These are phyloP conservation scores for Pythium myriotylum DNA, from an alignment of 352 stramenopile species.

Conservation along the genomic window DNA sequence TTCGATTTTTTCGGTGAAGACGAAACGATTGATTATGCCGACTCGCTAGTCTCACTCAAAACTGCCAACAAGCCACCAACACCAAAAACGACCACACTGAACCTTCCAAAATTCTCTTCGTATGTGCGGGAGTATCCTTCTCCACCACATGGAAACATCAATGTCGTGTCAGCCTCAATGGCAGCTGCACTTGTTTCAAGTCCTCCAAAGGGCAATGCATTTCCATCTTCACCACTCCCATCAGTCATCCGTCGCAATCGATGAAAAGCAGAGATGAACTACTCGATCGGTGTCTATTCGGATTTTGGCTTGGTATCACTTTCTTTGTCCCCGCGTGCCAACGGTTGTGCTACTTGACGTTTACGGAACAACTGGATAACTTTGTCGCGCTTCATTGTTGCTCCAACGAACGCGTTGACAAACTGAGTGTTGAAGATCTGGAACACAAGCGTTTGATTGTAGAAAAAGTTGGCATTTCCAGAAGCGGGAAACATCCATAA, in stretches of 20 bases:
- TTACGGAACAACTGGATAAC: conserved; percentile 61
- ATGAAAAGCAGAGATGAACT: conserved; percentile 22
- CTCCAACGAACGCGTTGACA: conserved; percentile 74
- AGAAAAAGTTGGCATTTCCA: conserved; percentile 90
- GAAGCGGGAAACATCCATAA: conserved; percentile 86
- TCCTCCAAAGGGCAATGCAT: conserved; percentile 7
- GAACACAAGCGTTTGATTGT: conserved; percentile 88
- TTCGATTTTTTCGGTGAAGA: too few relatives aligned
- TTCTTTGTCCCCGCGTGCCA: too few relatives aligned
- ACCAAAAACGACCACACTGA: background rate
- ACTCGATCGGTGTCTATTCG: conserved; percentile 13
- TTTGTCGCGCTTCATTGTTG: conserved; percentile 86
- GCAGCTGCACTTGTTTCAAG: conserved; percentile 8
- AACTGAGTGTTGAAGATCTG: conserved; percentile 84
- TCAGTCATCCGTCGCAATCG: conserved; percentile 41
- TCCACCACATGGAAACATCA: conserved; percentile 37
- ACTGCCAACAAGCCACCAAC: conserved; percentile 3
- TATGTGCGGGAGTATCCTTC: conserved; percentile 60
- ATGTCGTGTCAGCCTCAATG: conserved; percentile 24
- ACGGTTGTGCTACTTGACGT: conserved; percentile 4
- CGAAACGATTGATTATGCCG: too few relatives aligned
- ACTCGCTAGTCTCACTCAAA: conserved; percentile 4
- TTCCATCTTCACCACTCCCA: conserved; percentile 31
- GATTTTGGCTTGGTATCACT: conserved; percentile 7
- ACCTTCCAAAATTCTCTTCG: conserved; percentile 31